These are phyloP conservation scores for Saccharomycopsis oosterbeekiorum DNA, from an alignment of 805 yeast genomes.

Conservation along the genomic window DNA sequence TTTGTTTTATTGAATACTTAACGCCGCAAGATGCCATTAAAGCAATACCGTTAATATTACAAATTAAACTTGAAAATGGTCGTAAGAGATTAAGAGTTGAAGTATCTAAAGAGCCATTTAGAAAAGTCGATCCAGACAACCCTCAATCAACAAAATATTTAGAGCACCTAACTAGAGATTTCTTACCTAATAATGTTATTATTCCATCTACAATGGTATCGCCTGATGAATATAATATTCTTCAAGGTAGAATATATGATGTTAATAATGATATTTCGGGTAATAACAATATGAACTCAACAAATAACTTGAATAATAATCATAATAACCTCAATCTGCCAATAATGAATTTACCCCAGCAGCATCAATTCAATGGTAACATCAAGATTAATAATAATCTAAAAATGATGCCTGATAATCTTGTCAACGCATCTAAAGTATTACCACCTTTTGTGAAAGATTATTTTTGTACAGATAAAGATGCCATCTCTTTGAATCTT, in stretches of 20 bases:
- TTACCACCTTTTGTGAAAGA: slow-evolving; percentile 43
- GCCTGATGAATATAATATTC: slow-evolving; percentile 3
- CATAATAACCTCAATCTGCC: not conserved
- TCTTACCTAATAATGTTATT: slow-evolving; percentile 47
- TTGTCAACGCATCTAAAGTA: slow-evolving; percentile 44
- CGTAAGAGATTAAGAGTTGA: slow-evolving; percentile 44
- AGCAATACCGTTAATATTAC: slow-evolving; percentile 25
- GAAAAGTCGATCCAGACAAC: slow-evolving; percentile 17
- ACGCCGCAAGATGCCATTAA: slow-evolving; percentile 42
- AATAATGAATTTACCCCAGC: not conserved
- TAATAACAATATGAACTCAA: not conserved
- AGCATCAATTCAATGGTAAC: slow-evolving; percentile 1
- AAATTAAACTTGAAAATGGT: slow-evolving; percentile 20
- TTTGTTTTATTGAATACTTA: slow-evolving; percentile 51
- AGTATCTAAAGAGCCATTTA: slow-evolving; percentile 49
- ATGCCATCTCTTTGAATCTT: slow-evolving; percentile 50
- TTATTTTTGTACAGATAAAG: slow-evolving; percentile 35
- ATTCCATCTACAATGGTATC: slow-evolving; percentile 40
- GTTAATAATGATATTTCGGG: not conserved
- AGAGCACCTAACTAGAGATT: slow-evolving; percentile 34
- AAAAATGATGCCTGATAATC: slow-evolving; percentile 33
- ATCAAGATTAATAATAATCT: slow-evolving; percentile 8
- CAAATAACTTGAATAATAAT: not conserved
- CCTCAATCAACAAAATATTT: slow-evolving; percentile 32
- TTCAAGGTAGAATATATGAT: not conserved